A percentile compares a stretch with the other conserved stretches of the same genome.
Evolutionary conservation across 2,329 filamentous ascomycete genomes (phyloP).

Genomic region (Beauveria bassiana): DNA sequence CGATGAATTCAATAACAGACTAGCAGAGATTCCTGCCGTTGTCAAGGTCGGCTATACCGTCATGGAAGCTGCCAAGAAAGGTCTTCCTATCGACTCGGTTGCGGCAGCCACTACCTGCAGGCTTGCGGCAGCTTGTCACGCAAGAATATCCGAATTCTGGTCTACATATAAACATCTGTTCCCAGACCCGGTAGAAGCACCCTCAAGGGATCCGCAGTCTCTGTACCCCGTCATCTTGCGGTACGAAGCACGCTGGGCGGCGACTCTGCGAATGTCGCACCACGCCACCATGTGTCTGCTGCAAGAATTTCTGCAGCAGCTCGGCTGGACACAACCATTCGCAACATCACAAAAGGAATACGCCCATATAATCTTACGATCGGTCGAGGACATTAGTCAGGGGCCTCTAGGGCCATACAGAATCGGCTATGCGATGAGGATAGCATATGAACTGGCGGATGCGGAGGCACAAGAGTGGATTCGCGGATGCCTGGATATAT

Average conservation of each 20-base stretch:
- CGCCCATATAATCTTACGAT: slow-evolving; percentile 27
- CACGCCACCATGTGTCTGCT: slow-evolving; percentile 34
- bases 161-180: slow-evolving; percentile 19
- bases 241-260: slow-evolving; percentile 24
- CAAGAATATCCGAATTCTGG: slow-evolving; percentile 27
- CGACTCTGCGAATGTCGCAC: slow-evolving; percentile 28
- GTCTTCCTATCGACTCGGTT: slow-evolving; percentile 21
- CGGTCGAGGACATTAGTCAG: slow-evolving; percentile 28
- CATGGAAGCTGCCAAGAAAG: slow-evolving; percentile 22
- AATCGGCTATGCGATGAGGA: slow-evolving; percentile 29
- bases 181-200: slow-evolving; percentile 21
- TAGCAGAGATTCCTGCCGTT: slow-evolving; percentile 28
- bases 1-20: slow-evolving; percentile 26
- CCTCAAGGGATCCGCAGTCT: slow-evolving; percentile 23
- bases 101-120: slow-evolving; percentile 23
- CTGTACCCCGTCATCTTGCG: slow-evolving; percentile 25
- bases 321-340: slow-evolving; percentile 21
- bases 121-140: slow-evolving; percentile 21
- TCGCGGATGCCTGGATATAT: slow-evolving; percentile 1
- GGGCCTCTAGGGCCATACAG: slow-evolving; percentile 32
- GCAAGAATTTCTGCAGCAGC: slow-evolving; percentile 29
- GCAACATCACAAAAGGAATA: slow-evolving; percentile 20
- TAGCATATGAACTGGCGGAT: slow-evolving; percentile 24
- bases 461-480: slow-evolving; percentile 8
- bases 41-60: slow-evolving; percentile 25